phyloP scores from a whole-genome alignment of 768 basidiomycete species.

The Termitomyces sp. region DNA sequence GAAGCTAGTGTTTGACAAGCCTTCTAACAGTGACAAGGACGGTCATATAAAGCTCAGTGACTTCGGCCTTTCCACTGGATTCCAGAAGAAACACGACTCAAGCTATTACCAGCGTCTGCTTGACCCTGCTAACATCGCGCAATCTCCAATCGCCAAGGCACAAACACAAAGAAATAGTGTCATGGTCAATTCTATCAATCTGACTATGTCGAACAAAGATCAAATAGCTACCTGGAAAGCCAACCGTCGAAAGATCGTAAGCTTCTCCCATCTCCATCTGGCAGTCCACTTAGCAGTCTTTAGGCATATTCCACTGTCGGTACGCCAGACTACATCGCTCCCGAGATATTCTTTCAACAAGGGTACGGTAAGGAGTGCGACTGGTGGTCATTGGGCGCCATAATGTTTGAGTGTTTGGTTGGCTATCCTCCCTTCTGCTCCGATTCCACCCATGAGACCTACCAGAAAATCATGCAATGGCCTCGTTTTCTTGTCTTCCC shows the following conservation, averaged over 20 bases:
- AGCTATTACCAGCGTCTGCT: constrained; percentile 89
- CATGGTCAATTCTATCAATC: constrained; percentile 94
- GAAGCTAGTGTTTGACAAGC: neutral
- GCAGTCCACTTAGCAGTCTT: neutral
- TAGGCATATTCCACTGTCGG: constrained; percentile 98
- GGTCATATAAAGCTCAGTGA: constrained; percentile 98
- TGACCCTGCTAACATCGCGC: constrained; percentile 53
- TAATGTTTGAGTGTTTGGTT: constrained; percentile 97
- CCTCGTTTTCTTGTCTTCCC: constrained; percentile 80
- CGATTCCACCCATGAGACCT: constrained; percentile 95
- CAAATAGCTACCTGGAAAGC: constrained; percentile 99
- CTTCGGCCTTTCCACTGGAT: constrained; percentile 98
- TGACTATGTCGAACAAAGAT: constrained; percentile 92
- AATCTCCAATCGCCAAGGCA: constrained; percentile 32
- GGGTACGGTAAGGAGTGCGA: constrained; percentile 99
- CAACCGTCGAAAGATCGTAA: constrained; percentile 88
- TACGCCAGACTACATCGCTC: constrained; percentile 94
- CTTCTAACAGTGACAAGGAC: constrained; percentile 61
- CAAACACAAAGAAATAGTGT: constrained; percentile 81
- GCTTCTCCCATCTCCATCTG: constrained; percentile 14
- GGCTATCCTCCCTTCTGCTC: constrained; percentile 97
- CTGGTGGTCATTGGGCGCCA: constrained; percentile 99
- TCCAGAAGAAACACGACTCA: constrained; percentile 97
- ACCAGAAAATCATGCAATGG: constrained; percentile 98
- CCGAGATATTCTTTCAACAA: constrained; percentile 93